These are phyloP conservation scores for Vaccinium myrtillus DNA, from an alignment of 148 eudicot genomes.

Conservation along the genomic window DNA sequence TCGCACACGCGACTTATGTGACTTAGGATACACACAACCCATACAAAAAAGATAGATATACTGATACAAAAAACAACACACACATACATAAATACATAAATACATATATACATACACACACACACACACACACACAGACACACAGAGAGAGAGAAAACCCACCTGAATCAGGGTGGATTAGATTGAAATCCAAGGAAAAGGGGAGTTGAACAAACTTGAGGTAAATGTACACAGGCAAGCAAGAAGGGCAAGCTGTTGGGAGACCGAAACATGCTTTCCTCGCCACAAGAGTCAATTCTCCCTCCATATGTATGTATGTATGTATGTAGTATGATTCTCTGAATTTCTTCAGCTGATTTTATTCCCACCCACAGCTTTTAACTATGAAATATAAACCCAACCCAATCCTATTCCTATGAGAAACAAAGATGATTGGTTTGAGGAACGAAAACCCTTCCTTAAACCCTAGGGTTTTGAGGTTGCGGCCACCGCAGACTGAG, in stretches of 20 bases:
- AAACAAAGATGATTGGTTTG: background rate
- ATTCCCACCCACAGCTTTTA: background rate
- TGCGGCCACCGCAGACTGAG: background rate
- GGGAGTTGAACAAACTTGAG: conserved; percentile 64
- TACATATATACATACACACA: background rate
- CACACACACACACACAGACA: no score
- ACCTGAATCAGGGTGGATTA: conserved; percentile 85
- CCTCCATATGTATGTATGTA: background rate
- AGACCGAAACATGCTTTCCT: conserved; percentile 73
- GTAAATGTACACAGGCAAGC: conserved; percentile 74
- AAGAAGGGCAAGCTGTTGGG: conserved; percentile 79
- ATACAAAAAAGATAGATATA: background rate
- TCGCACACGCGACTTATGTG: no score
- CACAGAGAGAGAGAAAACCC: background rate
- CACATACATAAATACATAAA: background rate
- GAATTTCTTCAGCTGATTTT: background rate
- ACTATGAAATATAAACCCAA: background rate
- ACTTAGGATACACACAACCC: background rate
- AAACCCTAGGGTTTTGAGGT: background rate
- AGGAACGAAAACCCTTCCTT: background rate
- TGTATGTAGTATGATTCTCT: background rate
- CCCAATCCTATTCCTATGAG: background rate
- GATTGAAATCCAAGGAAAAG: conserved; percentile 61
- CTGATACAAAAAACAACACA: background rate
- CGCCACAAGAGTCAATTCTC: conserved; percentile 46